A percentile compares a stretch with the other conserved stretches of the same genome.
Evolutionary conservation across 2,329 filamentous ascomycete genomes (phyloP).

Genomic region (Xylariaceae sp.): DNA sequence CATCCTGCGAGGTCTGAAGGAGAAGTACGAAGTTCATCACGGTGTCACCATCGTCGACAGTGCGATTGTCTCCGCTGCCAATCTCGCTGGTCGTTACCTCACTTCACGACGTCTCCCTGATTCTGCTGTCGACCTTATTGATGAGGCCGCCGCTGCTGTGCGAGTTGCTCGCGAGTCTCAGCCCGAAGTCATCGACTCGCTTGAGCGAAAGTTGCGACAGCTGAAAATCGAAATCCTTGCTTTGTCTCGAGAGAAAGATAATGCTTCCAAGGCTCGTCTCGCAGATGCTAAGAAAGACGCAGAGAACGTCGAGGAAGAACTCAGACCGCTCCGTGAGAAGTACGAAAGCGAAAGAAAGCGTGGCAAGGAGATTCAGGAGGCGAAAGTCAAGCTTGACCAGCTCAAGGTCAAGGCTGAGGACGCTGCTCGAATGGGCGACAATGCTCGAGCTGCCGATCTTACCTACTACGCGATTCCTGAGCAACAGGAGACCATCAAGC

Average conservation of each 20-base stretch:
- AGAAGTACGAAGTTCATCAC: slow-evolving; percentile 97
- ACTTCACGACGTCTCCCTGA: slow-evolving; percentile 87
- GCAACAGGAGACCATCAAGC: slow-evolving; percentile 72
- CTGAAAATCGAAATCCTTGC: slow-evolving; percentile 97
- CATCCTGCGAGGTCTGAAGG: slow-evolving; percentile 96
- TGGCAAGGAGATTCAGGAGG: slow-evolving; percentile 86
- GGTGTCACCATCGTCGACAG: slow-evolving; percentile 94
- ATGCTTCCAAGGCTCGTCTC: slow-evolving; percentile 80
- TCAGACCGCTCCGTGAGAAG: slow-evolving; percentile 86
- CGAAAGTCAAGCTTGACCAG: slow-evolving; percentile 89
- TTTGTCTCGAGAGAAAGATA: slow-evolving; percentile 87
- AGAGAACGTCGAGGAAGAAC: slow-evolving; percentile 88
- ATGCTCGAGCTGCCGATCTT: slow-evolving; percentile 83
- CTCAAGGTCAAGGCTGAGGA: slow-evolving; percentile 90
- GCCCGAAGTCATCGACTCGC: slow-evolving; percentile 88
- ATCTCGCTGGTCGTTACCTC: slow-evolving; percentile 85
- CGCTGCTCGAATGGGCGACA: slow-evolving; percentile 80
- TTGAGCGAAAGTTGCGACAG: slow-evolving; percentile 85
- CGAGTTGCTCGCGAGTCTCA: slow-evolving; percentile 93
- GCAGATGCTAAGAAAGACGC: slow-evolving; percentile 82
- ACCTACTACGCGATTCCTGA: slow-evolving; percentile 98
- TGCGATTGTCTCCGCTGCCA: slow-evolving; percentile 87
- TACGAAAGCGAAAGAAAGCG: slow-evolving; percentile 91
- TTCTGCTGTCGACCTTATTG: slow-evolving; percentile 92
- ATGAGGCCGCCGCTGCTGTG: slow-evolving; percentile 95